Base-by-base conservation (phyloP, 495 filamentous ascomycete species). In the Penicillium steckii region DNA sequence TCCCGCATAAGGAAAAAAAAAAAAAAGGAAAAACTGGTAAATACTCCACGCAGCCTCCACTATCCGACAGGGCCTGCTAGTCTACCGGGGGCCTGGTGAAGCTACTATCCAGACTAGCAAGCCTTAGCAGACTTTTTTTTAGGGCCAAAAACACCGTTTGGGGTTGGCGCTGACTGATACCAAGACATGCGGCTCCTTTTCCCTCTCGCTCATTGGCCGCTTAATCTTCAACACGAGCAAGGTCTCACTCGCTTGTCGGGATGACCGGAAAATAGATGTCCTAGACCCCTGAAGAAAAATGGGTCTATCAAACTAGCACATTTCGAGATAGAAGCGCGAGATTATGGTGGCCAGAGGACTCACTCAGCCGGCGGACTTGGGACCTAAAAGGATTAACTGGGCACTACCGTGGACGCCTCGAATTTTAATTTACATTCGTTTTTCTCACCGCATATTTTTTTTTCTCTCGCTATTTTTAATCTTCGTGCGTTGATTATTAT, bases 11-110 rank as follows among this genome's bases (percentile, higher is more conserved):
- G 33, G 5, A 15, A 17, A n/a, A n/a, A n/a, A n/a, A n/a, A n/a
- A n/a, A n/a, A n/a, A n/a, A 27, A 27, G 33, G 5, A 15, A 17
- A 13, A 15, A 18, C 27, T 30, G 21, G 32, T n/a, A n/a, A 13
- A 13, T n/a, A 54, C 44, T 42, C 52, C 52, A 49, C 52, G 25
- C n/a, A 48, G 24, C 32, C 23, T 29, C 46, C 32, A 44, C 22
- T 50, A 30, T 55, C 52, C 46, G 22, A 44, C 30, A 9, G 15
- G 30, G 10, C 13, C 37, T 45, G 40, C 46, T 19, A 15, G 41
- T 10, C 24, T 35, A 19, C 24, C 23, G 12, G 17, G 42, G 42
- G 42, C 10, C 42, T 44, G 22, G 13, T 1, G 6, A n/a, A 41
- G 12, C n/a, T 37, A 29, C 25, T 29, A 17, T 23, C 38, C 18